Evolutionary conservation across 352 stramenopile genomes (phyloP).

Genomic region (Globisporangium viniferum): DNA sequence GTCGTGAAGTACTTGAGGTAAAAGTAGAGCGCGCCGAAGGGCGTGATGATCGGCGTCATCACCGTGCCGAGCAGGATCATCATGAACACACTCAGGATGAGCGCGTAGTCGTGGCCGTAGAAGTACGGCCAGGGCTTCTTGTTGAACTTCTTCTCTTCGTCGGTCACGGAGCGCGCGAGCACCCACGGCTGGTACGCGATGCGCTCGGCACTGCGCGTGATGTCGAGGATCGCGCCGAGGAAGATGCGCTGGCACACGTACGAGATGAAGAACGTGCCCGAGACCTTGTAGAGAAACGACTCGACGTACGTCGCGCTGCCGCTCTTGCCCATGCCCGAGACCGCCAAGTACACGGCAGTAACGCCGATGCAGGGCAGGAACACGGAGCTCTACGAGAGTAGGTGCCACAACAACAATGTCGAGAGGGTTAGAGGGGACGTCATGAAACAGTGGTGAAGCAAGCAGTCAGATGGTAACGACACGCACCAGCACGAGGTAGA

Average conservation of each 20-base stretch:
- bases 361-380: slow-evolving; percentile 78
- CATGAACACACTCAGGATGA: slow-evolving; percentile 76
- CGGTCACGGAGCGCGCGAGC: slow-evolving; percentile 56
- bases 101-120: slow-evolving; percentile 76
- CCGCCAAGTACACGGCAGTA: slow-evolving; percentile 71
- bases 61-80: slow-evolving; percentile 73
- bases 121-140: slow-evolving; percentile 54
- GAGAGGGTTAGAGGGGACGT: background rate
- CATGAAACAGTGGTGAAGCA: background rate
- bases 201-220: slow-evolving; percentile 62
- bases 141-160: slow-evolving; percentile 44
- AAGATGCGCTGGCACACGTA: slow-evolving; percentile 83
- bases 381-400: slow-evolving; percentile 52
- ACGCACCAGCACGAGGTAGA: slow-evolving; percentile 72
- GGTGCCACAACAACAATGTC: background rate
- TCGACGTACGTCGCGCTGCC: slow-evolving; percentile 62
- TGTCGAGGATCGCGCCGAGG: slow-evolving; percentile 66
- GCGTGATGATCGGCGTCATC: slow-evolving; percentile 75
- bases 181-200: slow-evolving; percentile 72
- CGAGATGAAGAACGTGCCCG: slow-evolving; percentile 85
- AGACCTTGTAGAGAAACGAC: slow-evolving; percentile 82
- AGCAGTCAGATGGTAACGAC: background rate
- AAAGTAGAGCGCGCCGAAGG: slow-evolving; percentile 78
- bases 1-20: slow-evolving; percentile 67
- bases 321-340: slow-evolving; percentile 50